Base-by-base conservation (phyloP, 495 filamentous ascomycete genomes). In the Trichoderma virens region DNA sequence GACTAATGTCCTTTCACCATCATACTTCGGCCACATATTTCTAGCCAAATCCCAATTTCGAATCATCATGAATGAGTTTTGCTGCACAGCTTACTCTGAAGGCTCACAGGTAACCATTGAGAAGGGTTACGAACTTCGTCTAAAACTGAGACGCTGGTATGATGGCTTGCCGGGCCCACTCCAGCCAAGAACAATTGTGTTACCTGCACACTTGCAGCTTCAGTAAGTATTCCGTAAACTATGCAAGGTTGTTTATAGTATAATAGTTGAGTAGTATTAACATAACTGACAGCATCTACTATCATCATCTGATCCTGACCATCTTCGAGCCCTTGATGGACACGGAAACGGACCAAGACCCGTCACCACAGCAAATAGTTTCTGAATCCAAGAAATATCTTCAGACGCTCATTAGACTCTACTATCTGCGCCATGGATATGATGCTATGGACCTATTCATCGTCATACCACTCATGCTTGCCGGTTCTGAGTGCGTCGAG, bases 391-490 rank as follows among this genome's bases (percentile, higher is more conserved):
- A 70, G 39, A 64, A 67, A 16, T 65, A 68, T 0, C 66, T 70
- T 2, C 68, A 70, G 63, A 71, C 70, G 2, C 68, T 71, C 3
- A 31, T 71, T 6, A 68, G 70, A 0, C 65, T 71, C 0, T 71
- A 71, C 62, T 71, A 71, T 60, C 68, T 71, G 3, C 70, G 70
- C 9, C 70, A 71, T 35, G 69, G 68, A 54, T 71, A 43, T 63
- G 70, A 71, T 25, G 64, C 60, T 1, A 70, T 70, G 63, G 70
- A 71, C 60, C 70, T 68, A n/a, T 65, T 71, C n/a, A 59, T 71
- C 7, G 67, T 70, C 59, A 65, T 70, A 59, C 69, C 66, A 64
- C 66, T 71, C 2, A 65, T 70, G 63, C 65, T 70, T 63, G 56
- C 67, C 4, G 70, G 66, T 3, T 68, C 68, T 56, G 62, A 51